These are phyloP conservation scores for Cornus florida DNA, from an alignment of 148 eudicot genomes.

Conservation along the genomic window DNA sequence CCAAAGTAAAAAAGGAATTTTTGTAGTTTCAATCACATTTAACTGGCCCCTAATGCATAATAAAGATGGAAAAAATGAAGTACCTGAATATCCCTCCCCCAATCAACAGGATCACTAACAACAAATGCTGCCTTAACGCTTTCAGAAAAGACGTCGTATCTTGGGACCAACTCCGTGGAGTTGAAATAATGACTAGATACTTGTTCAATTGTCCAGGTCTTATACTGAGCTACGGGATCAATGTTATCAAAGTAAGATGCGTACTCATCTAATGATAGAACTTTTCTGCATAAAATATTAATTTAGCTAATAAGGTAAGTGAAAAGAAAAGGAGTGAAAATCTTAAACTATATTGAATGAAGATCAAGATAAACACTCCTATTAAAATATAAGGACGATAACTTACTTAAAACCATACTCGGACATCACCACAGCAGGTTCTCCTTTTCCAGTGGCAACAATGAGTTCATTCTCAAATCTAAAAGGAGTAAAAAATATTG, in stretches of 20 bases:
- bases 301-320: background rate
- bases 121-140: constrained; percentile 51
- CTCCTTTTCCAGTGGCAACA: constrained; percentile 54
- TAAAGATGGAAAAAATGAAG: background rate
- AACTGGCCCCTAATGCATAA: background rate
- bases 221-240: constrained; percentile 55
- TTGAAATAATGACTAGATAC: constrained; percentile 9
- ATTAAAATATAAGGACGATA: background rate
- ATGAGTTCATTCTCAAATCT: constrained; percentile 50
- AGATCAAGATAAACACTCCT: no score
- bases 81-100: constrained; percentile 73
- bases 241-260: constrained; percentile 45
- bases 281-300: constrained; percentile 36
- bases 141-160: constrained; percentile 25
- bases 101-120: constrained; percentile 61
- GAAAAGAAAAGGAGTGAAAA: constrained; percentile 7
- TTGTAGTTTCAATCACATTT: background rate
- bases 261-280: constrained; percentile 53
- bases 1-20: background rate
- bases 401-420: constrained; percentile 66
- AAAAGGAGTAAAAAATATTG: background rate
- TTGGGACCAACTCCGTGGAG: constrained; percentile 14
- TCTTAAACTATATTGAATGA: background rate
- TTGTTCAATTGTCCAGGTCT: constrained; percentile 39
- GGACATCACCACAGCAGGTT: constrained; percentile 53